Percentiles rank a stretch among this genome's conserved stretches.
Conservation (phyloP, 2,329 filamentous ascomycete genomes). For the Aureobasidium sp. region DNA sequence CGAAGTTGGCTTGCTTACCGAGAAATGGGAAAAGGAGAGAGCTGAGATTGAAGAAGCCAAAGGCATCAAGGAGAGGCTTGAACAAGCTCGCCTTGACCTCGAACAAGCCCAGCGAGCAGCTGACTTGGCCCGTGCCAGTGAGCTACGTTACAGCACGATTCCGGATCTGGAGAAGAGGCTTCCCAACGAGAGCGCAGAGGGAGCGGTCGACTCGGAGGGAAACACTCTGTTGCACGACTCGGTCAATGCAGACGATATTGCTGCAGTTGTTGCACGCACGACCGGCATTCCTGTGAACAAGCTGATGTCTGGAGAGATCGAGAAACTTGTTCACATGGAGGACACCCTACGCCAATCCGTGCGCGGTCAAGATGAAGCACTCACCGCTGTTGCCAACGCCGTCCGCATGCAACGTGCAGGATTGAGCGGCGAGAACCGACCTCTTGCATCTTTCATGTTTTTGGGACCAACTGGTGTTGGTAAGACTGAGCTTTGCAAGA, state of each 20-base stretch:
- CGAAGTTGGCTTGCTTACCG: conserved; percentile 63
- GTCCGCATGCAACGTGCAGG: conserved; percentile 91
- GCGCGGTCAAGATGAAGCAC: conserved; percentile 86
- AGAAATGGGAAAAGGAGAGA: conserved; percentile 85
- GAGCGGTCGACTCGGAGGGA: conserved; percentile 28
- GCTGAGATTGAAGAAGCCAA: conserved; percentile 81
- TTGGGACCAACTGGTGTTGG: conserved; percentile 92
- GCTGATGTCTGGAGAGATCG: conserved; percentile 84
- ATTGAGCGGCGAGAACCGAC: conserved; percentile 81
- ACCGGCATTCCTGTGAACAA: conserved; percentile 92
- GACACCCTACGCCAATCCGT: conserved; percentile 75
- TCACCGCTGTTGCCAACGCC: conserved; percentile 83
- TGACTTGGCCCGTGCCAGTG: conserved; percentile 82
- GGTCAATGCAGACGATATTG: conserved; percentile 93
- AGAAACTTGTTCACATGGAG: conserved; percentile 95
- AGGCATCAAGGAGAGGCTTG: conserved; percentile 76
- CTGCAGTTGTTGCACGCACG: conserved; percentile 77
- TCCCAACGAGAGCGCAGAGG: conserved; percentile 60
- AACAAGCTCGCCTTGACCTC: conserved; percentile 73
- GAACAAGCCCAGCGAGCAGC: conserved; percentile 81
- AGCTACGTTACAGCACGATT: conserved; percentile 81
- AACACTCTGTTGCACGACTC: conserved; percentile 73
- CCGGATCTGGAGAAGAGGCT: conserved; percentile 71
- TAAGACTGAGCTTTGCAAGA: conserved; percentile 96
- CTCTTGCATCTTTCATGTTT: conserved; percentile 94